phyloP scores from a whole-genome alignment of 306 rosid species.

The Coriaria nepalensis region DNA sequence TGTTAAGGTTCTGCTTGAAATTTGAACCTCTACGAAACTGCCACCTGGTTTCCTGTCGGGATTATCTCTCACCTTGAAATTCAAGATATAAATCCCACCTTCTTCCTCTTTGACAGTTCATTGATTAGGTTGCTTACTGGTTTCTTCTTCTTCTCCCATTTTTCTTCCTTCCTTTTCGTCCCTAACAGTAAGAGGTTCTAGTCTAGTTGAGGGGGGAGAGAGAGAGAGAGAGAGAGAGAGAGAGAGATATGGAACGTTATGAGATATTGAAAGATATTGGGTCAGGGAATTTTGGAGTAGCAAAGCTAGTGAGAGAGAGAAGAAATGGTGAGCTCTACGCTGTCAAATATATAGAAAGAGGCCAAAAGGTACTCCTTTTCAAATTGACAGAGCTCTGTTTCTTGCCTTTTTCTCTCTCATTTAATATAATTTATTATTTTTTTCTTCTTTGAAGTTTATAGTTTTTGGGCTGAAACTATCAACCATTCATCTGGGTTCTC shows the following conservation, averaged over 20 bases:
- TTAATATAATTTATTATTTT: not conserved
- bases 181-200: too few relatives aligned
- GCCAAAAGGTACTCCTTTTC: conserved; percentile 46
- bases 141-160: not conserved
- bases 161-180: conserved; percentile 7
- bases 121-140: conserved; percentile 1
- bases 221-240: not conserved
- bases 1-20: conserved; percentile 7
- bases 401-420: too few relatives aligned
- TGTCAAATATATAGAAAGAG: conserved; percentile 82
- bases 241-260: conserved; percentile 47
- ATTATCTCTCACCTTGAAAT: conserved; percentile 6
- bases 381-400: too few relatives aligned
- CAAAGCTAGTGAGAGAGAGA: conserved; percentile 70
- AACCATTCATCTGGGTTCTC: not conserved
- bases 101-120: conserved; percentile 11
- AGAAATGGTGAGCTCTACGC: conserved; percentile 70
- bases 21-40: conserved; percentile 6
- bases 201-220: not conserved
- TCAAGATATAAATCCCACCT: not conserved
- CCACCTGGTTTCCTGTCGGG: conserved; percentile 21
- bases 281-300: conserved; percentile 94
- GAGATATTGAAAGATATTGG: conserved; percentile 81
- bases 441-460: not conserved
- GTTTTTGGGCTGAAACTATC: not conserved